Conservation (phyloP, 768 basidiomycete genomes). For the Lactarius trivialis region DNA sequence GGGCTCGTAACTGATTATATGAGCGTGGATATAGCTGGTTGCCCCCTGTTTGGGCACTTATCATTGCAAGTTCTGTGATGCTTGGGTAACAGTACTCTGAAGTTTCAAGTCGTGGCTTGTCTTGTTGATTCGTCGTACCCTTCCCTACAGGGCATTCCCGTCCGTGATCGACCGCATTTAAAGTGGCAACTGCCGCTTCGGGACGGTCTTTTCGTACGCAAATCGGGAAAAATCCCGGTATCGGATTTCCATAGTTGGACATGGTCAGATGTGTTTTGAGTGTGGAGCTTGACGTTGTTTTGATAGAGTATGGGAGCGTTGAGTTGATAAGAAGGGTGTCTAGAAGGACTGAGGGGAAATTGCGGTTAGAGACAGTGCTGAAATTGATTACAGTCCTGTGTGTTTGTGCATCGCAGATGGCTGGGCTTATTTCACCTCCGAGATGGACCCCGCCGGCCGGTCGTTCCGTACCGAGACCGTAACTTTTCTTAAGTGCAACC, state of each 20-base stretch:
- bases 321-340: neutral
- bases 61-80: constrained; percentile 16
- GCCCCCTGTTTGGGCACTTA: constrained; percentile 23
- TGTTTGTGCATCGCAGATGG: neutral
- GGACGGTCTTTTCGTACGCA: neutral
- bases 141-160: constrained; percentile 17
- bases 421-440: neutral
- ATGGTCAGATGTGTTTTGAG: no score
- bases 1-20: neutral
- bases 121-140: neutral
- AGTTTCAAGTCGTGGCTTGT: neutral
- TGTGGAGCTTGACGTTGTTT: neutral
- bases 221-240: neutral
- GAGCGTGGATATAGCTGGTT: constrained; percentile 10
- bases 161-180: constrained; percentile 23
- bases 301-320: neutral
- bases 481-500: neutral
- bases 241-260: neutral
- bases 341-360: constrained; percentile 1
- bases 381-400: neutral
- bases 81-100: constrained; percentile 14
- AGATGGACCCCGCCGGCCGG: neutral
- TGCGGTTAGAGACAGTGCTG: neutral
- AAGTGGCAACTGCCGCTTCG: neutral
- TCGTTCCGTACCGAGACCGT: neutral